phyloP scores from a whole-genome alignment of 192 early-diverging fungal genomes.

The Backusella sp. region DNA sequence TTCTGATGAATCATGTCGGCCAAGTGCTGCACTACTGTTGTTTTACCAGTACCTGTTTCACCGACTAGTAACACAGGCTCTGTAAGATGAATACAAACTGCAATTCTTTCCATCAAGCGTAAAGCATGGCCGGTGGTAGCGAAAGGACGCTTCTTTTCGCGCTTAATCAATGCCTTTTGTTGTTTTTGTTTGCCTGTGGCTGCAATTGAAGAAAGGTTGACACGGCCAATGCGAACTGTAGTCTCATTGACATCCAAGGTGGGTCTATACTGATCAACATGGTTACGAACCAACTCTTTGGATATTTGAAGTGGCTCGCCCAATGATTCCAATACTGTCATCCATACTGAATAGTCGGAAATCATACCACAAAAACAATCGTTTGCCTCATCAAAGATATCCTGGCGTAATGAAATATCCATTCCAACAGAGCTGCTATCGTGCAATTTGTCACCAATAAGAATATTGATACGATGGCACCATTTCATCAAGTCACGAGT shows the following conservation, averaged over 20 bases:
- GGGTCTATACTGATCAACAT: constrained; percentile 69
- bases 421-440: constrained; percentile 25
- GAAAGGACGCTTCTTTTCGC: constrained; percentile 59
- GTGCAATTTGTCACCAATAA: constrained; percentile 36
- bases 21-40: constrained; percentile 90
- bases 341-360: constrained; percentile 62
- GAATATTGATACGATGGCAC: constrained; percentile 71
- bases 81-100: constrained; percentile 72
- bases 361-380: constrained; percentile 90
- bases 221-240: constrained; percentile 54
- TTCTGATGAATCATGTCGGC: constrained; percentile 72
- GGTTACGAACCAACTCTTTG: constrained; percentile 64
- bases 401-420: constrained; percentile 50
- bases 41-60: constrained; percentile 98
- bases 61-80: constrained; percentile 92
- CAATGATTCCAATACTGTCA: constrained; percentile 57
- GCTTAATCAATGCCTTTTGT: constrained; percentile 31
- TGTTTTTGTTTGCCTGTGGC: constrained; percentile 28
- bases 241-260: constrained; percentile 41
- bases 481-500: constrained; percentile 91
- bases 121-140: constrained; percentile 83
- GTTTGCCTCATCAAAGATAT: constrained; percentile 79
- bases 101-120: constrained; percentile 83
- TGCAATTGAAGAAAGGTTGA: constrained; percentile 43
- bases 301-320: constrained; percentile 72